Conservation (phyloP, 177 flowering plant species). For the Vitis hybrid region DNA sequence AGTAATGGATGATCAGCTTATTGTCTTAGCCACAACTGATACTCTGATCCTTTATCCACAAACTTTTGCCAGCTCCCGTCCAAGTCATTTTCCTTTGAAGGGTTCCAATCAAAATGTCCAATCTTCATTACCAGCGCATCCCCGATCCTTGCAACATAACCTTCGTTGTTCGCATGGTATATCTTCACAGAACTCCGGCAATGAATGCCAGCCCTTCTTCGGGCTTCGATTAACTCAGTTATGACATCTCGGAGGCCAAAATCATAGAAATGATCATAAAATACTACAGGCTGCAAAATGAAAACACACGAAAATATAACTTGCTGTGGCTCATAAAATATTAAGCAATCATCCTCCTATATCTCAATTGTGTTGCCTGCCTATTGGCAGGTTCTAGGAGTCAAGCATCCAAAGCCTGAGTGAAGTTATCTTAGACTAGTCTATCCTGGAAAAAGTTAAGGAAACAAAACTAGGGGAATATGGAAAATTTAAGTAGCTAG, state of each 20-base stretch:
- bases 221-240: constrained; percentile 52
- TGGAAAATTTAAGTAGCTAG: no score
- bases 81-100: constrained; percentile 53
- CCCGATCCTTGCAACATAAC: constrained; percentile 56
- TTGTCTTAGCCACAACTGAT: constrained; percentile 58
- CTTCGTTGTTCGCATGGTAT: constrained; percentile 55
- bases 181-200: constrained; percentile 57
- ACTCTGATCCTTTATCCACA: constrained; percentile 53
- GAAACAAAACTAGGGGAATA: no score
- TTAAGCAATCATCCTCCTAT: not conserved
- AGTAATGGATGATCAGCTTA: constrained; percentile 15
- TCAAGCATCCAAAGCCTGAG: no score
- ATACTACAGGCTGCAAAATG: constrained; percentile 51
- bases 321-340: not conserved
- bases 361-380: no score
- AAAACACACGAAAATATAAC: not conserved
- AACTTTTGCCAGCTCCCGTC: constrained; percentile 67
- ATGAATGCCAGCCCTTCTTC: constrained; percentile 54
- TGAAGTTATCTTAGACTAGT: no score
- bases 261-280: constrained; percentile 65
- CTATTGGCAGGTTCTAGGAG: not conserved
- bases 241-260: constrained; percentile 55
- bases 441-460: no score
- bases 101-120: constrained; percentile 58
- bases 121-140: constrained; percentile 54